Evolutionary conservation across 345 rosid genomes (phyloP), one percentile per base, ranked within the genome.

Genomic region (Kernera saxatilis): DNA sequence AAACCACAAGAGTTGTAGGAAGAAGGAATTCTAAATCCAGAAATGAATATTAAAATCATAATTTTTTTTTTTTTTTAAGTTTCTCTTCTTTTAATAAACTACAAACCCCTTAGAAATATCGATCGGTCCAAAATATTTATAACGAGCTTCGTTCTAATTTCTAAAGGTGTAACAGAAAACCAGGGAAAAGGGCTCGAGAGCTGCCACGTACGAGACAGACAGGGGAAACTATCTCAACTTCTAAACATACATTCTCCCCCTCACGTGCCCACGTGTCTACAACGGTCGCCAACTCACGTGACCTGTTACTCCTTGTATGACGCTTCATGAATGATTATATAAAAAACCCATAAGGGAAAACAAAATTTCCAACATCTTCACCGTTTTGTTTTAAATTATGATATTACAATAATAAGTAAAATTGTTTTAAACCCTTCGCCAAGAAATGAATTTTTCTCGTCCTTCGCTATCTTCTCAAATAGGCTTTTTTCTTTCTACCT

Each of bases 321-420:
- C 3, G 8, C 40, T 32, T 19, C 2, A 30, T 64, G 14, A 64
- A 30, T 18, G 6, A 23, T 35, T 5, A 5, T 23, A 27, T 2
- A 43, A 14, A 17, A 43, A 30, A 44, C 48, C 48, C 64, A 32
- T 72, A 2, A n/a, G 19, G 3, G 15, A 8, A 14, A 52, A 32
- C 67, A 66, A 66, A 66, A 74, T 22, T 49, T 17, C 21, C 36
- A 67, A 66, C 26, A 54, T 46, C 44, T 35, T 45, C n/a, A 15
- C 10, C 1, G 30, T 18, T 18, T 50, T 3, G 27, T 48, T 36
- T 5, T 39, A 3, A n/a, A n/a, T n/a, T n/a, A 30, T 48, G 4
- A 37, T 59, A 68, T 60, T 68, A 75, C 58, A 68, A 51, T 1
- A 26, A 59, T 10, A 33, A 30, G n/a, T 10, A 18, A 60, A 68